phyloP scores from a whole-genome alignment of 805 yeast genomes.

The Lipomyces yamanashiensis region DNA sequence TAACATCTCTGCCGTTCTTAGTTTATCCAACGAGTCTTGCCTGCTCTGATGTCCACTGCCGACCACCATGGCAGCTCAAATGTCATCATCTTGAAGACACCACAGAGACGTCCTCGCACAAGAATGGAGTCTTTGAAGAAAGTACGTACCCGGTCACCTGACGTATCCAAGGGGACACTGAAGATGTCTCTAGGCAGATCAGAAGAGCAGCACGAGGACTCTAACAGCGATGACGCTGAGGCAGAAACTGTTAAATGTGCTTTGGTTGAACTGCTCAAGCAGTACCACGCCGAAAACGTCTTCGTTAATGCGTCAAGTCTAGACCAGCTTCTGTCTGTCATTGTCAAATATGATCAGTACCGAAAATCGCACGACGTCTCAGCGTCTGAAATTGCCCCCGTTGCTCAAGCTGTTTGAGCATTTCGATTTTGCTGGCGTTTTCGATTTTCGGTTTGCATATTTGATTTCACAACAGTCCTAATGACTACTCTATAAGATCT shows the following conservation, averaged over 20 bases:
- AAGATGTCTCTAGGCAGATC: neutral
- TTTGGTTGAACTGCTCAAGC: neutral
- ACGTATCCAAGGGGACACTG: neutral
- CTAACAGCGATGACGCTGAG: slow-evolving; percentile 5
- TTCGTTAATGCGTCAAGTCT: slow-evolving; percentile 23
- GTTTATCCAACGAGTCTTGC: slow-evolving; percentile 18
- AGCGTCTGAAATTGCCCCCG: neutral
- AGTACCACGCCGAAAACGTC: slow-evolving; percentile 16
- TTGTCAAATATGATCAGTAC: slow-evolving; percentile 23
- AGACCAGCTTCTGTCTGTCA: slow-evolving; percentile 26
- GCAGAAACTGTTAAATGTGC: slow-evolving; percentile 18
- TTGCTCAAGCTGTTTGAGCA: neutral
- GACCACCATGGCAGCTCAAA: slow-evolving; percentile 23
- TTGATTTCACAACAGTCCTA: neutral
- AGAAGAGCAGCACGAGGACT: neutral
- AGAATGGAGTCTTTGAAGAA: slow-evolving; percentile 29
- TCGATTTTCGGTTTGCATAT: neutral
- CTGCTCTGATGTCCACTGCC: slow-evolving; percentile 18
- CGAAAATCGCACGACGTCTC: neutral
- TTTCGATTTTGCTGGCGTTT: neutral
- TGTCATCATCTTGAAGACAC: slow-evolving; percentile 19
- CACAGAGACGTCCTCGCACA: slow-evolving; percentile 15
- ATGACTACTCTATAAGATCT: neutral
- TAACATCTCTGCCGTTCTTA: neutral
- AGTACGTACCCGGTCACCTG: slow-evolving; percentile 11